Evolutionary conservation across 768 basidiomycete species (phyloP), one percentile per base, ranked within the genome.

Genomic region (Russula dissimulans): DNA sequence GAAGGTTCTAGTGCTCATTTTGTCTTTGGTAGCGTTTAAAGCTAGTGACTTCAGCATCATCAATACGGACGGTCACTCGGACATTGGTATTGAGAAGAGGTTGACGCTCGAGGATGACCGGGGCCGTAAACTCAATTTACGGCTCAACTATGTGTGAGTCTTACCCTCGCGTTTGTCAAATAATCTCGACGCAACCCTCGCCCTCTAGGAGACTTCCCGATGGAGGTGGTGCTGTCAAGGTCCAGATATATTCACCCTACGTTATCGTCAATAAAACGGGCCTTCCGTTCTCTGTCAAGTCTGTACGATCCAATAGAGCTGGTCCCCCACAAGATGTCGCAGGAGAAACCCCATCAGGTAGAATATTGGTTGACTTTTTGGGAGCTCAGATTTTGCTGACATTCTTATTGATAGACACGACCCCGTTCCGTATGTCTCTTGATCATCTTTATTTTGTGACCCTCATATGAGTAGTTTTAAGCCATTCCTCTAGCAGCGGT

Each of bases 1-100:
- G 17, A n/a, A 22, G 29, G 8, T 36, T 47, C 12, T 29, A 17
- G 39, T 45, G 31, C 41, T 54, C 18, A 34, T 38, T 57, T 26
- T 29, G 29, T 36, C 34, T 29, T 44, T 32, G 55, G 4, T 66
- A 95, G 93, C 84, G 14, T 91, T 94, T 76, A 89, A 88, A 68
- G 87, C 92, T 15, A 95, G 94, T 70, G 95, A 98, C 60, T 99
- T 97, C 67, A 88, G 93, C 3, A 97, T 99, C 72, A 95, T 99
- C 74, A 97, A 93, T 69, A 91, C 91, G 15, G 93, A 97, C 69
- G 86, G 85, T 32, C 83, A 91, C 56, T 89, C 93, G 3, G 94
- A 94, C 72, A 92, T 93, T 64, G 89, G 87, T 61, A 78, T 84
- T 56, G 97, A 95, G 71, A 81, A 78, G 54, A 79, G 76, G 39